Conservation (phyloP, 129 eudicot genomes). For the Logfia minima region DNA sequence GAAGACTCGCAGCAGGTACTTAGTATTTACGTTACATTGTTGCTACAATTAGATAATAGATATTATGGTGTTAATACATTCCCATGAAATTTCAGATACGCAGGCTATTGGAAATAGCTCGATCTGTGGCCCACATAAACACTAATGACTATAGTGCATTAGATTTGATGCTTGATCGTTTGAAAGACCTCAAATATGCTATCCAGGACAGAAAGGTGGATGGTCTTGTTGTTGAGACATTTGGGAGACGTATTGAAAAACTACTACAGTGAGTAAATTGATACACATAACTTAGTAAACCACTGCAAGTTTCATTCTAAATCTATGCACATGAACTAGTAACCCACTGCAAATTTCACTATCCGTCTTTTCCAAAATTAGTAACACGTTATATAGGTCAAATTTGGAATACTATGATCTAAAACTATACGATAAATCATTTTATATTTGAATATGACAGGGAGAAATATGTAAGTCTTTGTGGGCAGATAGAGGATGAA, state of each 20-base stretch:
- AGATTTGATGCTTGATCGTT: conserved; percentile 67
- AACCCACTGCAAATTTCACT: background rate
- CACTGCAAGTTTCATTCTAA: background rate
- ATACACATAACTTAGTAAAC: background rate
- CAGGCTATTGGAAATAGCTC: conserved; percentile 79
- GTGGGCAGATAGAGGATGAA: conserved; percentile 93
- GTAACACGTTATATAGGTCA: background rate
- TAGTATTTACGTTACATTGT: background rate
- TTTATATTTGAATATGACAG: conserved; percentile 36
- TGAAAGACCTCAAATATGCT: conserved; percentile 82
- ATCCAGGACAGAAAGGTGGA: conserved; percentile 96
- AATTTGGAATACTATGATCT: conserved; percentile 5
- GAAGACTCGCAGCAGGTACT: conserved; percentile 80
- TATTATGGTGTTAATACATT: conserved; percentile 19
- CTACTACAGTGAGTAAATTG: conserved; percentile 71
- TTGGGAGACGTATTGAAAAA: conserved; percentile 97
- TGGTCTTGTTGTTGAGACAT: conserved; percentile 97
- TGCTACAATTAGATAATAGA: background rate
- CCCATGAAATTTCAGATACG: conserved; percentile 57
- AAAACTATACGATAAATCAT: background rate
- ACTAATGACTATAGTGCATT: conserved; percentile 70
- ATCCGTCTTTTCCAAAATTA: background rate
- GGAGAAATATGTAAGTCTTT: conserved; percentile 86
- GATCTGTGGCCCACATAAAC: conserved; percentile 68
- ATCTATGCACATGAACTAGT: conserved; percentile 4